Base-by-base conservation (phyloP, 257 asterid species). In the Penstemon newberryi region DNA sequence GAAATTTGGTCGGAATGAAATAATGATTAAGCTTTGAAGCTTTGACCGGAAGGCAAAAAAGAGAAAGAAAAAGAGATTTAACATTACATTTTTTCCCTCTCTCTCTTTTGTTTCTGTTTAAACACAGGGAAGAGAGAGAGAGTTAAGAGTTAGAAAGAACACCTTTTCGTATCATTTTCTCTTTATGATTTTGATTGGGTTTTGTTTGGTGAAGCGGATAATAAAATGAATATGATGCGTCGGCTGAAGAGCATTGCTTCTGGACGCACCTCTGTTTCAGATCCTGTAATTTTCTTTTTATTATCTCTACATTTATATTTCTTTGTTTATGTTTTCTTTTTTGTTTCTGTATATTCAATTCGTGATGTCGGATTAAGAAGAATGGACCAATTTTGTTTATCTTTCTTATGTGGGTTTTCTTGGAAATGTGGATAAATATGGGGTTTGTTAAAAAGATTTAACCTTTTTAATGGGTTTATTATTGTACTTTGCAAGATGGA, bases 181-280 rank as follows among this genome's bases (percentile, higher is more conserved):
- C 54, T 57, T 54, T 19, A 66, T 65, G 67, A 44, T 50, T 69
- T 62, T 12, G 50, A 59, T 73, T 67, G 65, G 41, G 63, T 52
- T 65, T 72, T 63, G 64, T 52, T 69, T 57, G 72, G 67, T 62
- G 45, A 58, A 11, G 56, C 51, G 37, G 47, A 25, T 36, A 12
- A 71, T 10, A 76, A 77, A 13, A 93, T 90, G 97, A 88, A 90
- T 83, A 81, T 90, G 86, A 90, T 93, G 98, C 97, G 96, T 52
- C 82, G 96, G 79, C 86, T 93, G 65, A 93, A 93, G 89, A 93
- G 97, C 95, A 87, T 93, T 87, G 90, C 98, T 78, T 90, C 96
- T 3, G 97, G 97, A 40, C 94, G 97, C 50, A 77, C 97, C 60
- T 90, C 98, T 69, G 82, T 92, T 65, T 88, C 98, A 77, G 96